Conservation (phyloP, 1,139 yeast species). For the Taphrina communis region DNA sequence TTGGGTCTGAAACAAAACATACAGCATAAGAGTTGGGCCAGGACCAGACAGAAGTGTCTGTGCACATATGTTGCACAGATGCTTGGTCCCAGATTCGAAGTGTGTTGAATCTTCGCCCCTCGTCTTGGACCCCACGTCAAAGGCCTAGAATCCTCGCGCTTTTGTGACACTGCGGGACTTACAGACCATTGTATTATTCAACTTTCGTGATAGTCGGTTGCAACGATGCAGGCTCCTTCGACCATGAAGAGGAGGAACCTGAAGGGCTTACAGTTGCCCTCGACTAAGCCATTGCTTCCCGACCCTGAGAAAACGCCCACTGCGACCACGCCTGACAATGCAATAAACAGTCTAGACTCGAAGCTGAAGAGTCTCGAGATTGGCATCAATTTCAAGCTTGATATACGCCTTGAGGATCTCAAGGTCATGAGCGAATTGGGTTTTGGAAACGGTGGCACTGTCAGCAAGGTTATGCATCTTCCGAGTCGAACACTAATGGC, state of each 20-base stretch:
- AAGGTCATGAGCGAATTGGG: conserved; percentile 79
- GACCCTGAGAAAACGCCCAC: conserved; percentile 44
- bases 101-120: no score
- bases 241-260: conserved; percentile 74
- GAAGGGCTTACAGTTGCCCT: conserved; percentile 66
- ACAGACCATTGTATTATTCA: background rate
- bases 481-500: conserved; percentile 93
- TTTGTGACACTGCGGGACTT: background rate
- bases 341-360: conserved; percentile 47
- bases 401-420: conserved; percentile 69
- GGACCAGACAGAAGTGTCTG: conserved; percentile 1
- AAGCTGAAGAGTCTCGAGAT: conserved; percentile 54
- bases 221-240: conserved; percentile 56
- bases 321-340: conserved; percentile 45
- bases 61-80: background rate
- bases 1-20: conserved; percentile 3
- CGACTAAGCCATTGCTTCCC: conserved; percentile 50
- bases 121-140: no score
- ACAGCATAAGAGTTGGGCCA: background rate
- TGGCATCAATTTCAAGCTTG: conserved; percentile 59
- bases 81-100: no score
- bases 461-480: conserved; percentile 81
- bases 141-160: no score
- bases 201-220: no score
- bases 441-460: conserved; percentile 92